These are phyloP conservation scores for Barnettozyma sp. DNA, from an alignment of 805 yeast species.

Conservation along the genomic window DNA sequence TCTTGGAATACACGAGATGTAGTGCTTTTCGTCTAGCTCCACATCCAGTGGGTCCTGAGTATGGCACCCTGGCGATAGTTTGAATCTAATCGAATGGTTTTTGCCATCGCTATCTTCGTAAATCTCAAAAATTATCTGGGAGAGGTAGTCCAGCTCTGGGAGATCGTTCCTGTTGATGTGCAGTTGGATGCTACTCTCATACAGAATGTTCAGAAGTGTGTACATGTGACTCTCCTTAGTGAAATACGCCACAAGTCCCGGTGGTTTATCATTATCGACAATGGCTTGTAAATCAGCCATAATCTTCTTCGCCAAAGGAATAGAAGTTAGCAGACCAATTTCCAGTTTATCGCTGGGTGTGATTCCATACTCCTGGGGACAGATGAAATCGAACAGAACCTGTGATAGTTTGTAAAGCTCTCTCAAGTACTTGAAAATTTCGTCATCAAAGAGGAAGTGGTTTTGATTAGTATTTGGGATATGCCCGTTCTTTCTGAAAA, in stretches of 20 bases:
- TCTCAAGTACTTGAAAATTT: slow-evolving; percentile 70
- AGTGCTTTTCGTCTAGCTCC: slow-evolving; percentile 91
- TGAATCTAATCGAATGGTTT: slow-evolving; percentile 82
- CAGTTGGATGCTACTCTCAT: slow-evolving; percentile 92
- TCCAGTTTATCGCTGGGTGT: slow-evolving; percentile 92
- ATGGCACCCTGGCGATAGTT: slow-evolving; percentile 97
- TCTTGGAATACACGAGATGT: slow-evolving; percentile 92
- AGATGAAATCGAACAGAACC: slow-evolving; percentile 91
- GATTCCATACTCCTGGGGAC: slow-evolving; percentile 98
- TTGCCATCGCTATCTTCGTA: slow-evolving; percentile 78
- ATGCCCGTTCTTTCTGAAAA: slow-evolving; percentile 17
- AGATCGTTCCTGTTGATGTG: slow-evolving; percentile 90
- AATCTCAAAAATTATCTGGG: slow-evolving; percentile 90
- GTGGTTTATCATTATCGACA: slow-evolving; percentile 70
- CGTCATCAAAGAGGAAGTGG: slow-evolving; percentile 64
- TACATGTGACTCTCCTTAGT: slow-evolving; percentile 97
- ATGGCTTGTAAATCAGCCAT: slow-evolving; percentile 73
- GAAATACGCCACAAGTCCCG: slow-evolving; percentile 83
- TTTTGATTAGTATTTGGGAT: slow-evolving; percentile 19
- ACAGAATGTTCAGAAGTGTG: slow-evolving; percentile 82
- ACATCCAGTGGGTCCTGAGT: slow-evolving; percentile 97
- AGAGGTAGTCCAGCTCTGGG: slow-evolving; percentile 92
- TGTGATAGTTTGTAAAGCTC: slow-evolving; percentile 87
- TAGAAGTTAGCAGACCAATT: slow-evolving; percentile 87
- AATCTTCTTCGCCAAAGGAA: slow-evolving; percentile 88